Percentiles rank a stretch among this genome's conserved stretches.
These are phyloP conservation scores for Stachybotrys chlorohalonatus DNA, from an alignment of 2,329 filamentous ascomycete species.

Conservation along the genomic window DNA sequence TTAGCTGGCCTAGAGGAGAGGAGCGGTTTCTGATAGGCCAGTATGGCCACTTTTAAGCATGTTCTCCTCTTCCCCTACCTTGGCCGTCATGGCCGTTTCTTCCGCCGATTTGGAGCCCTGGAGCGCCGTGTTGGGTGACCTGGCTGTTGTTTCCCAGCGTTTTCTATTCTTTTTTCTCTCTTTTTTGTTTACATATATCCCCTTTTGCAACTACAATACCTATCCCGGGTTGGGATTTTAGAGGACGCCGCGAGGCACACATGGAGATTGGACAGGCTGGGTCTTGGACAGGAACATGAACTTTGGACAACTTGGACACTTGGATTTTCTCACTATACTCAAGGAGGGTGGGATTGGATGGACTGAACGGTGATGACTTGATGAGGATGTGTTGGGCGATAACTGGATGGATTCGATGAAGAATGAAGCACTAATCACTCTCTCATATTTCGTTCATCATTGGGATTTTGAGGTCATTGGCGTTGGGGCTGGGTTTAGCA, in stretches of 20 bases:
- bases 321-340: background rate
- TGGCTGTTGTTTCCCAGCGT: constrained; percentile 14
- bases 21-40: constrained; percentile 2
- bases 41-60: constrained; percentile 8
- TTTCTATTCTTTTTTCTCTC: constrained; percentile 15
- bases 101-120: background rate
- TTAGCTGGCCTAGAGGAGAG: constrained; percentile 27
- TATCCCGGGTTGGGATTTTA: constrained; percentile 24
- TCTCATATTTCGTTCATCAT: background rate
- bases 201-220: constrained; percentile 18
- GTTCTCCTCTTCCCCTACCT: constrained; percentile 10
- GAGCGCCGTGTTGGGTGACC: background rate
- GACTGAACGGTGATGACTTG: constrained; percentile 7
- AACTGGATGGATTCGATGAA: background rate
- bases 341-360: background rate
- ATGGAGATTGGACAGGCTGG: background rate
- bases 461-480: background rate
- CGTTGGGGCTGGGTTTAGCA: background rate
- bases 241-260: constrained; percentile 32
- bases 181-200: constrained; percentile 12
- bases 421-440: background rate
- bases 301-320: constrained; percentile 19
- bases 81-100: constrained; percentile 7
- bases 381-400: background rate
- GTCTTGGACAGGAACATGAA: constrained; percentile 10